Base-by-base conservation (phyloP, 1,284 basidiomycete species). In the Xerocomus amazonicus region DNA sequence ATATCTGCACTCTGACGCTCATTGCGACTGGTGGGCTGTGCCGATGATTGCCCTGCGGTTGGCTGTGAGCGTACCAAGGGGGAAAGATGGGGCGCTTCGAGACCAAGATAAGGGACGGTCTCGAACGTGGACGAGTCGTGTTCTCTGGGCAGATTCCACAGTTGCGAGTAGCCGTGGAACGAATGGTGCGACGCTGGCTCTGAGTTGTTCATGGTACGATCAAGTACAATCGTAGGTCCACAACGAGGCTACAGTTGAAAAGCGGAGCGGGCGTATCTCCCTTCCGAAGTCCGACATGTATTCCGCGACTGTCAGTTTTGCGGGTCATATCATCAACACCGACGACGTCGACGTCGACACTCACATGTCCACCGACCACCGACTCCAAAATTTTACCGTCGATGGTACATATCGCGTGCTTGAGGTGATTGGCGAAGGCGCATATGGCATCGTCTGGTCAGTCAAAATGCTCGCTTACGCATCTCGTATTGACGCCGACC, bases 401-500 rank as follows among this genome's bases (percentile, higher is more conserved):
- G 65, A 55, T 26, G 83, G 81, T 33, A 79, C 88, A 59, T 94
- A 94, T 65, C 85, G 89, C 67, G 84, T 92, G 4, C 79, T 93
- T 57, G 91, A 95, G 69, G 89, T 94, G 57, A 88, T 96, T 44
- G 93, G 93, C 51, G 88, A 90, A 68, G 87, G 89, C 47, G 88
- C 88, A 44, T 91, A 91, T 65, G 88, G 89, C 38, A 91, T 94
- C 60, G 91, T 93, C 58, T 93, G 90, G 63, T 65, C 34, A 49
- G 62, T 54, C 23, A 38, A 34, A 31, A 26, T 36, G 9, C 32
- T 28, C 17, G 17, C 27, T 28, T 29, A 27, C 16, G 28, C 34
- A 19, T 16, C 35, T 13, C 31, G 23, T 48, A 9, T 36, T 59
- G 47, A 54, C 36, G 16, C 45, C 34, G 35, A 27, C 29, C 26